A percentile compares a stretch with the other conserved stretches of the same genome.
phyloP scores from a whole-genome alignment of 805 yeast genomes.

The Tetrapisispora taiwanensis region DNA sequence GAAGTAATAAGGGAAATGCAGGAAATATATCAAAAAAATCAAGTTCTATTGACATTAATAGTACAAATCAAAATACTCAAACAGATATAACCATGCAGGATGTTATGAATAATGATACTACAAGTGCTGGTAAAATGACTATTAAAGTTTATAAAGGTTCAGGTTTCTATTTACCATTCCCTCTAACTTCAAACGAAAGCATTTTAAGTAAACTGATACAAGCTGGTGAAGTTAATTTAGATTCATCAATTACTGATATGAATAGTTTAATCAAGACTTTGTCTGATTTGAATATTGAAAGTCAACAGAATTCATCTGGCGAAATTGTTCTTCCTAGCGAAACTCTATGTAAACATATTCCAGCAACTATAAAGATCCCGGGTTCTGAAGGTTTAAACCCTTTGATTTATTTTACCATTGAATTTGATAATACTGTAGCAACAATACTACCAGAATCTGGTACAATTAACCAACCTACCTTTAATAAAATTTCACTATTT shows the following conservation, averaged over 20 bases:
- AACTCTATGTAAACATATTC: constrained; percentile 30
- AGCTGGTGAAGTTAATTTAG: constrained; percentile 32
- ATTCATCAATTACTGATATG: constrained; percentile 9
- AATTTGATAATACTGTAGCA: constrained; percentile 89
- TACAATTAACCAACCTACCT: constrained; percentile 63
- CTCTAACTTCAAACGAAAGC: constrained; percentile 53
- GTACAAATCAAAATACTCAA: neutral
- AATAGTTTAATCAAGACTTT: constrained; percentile 22
- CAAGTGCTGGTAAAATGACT: constrained; percentile 52
- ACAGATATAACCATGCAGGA: neutral
- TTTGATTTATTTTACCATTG: constrained; percentile 76
- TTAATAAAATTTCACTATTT: constrained; percentile 84
- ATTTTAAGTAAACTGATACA: constrained; percentile 56
- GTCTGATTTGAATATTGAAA: constrained; percentile 19
- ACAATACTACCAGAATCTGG: constrained; percentile 82
- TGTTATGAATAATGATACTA: constrained; percentile 2
- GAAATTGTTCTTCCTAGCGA: constrained; percentile 27
- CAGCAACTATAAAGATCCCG: constrained; percentile 47
- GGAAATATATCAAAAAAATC: constrained; percentile 8
- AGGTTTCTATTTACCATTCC: constrained; percentile 60
- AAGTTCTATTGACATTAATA: constrained; percentile 15
- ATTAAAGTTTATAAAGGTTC: constrained; percentile 67
- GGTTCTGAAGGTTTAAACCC: constrained; percentile 48
- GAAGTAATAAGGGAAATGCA: constrained; percentile 5
- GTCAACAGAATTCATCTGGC: constrained; percentile 28